Evolutionary conservation across 768 basidiomycete species (phyloP), one percentile per base, ranked within the genome.

Genomic region (Rhizopogon salebrosus): DNA sequence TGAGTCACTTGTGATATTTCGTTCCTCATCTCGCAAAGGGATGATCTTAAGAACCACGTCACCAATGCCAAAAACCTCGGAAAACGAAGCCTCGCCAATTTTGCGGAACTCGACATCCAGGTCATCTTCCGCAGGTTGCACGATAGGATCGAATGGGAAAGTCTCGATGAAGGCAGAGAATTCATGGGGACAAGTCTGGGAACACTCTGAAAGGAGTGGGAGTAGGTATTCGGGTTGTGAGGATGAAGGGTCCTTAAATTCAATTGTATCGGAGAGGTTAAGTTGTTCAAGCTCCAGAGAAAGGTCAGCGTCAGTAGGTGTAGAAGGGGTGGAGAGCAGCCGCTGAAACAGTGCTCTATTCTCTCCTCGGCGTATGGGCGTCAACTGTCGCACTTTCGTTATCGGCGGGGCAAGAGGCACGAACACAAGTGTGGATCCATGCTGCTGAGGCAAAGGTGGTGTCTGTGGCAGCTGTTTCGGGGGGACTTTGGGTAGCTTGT

Each of bases 31-130:
- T 46, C 82, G 75, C 35, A 94, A 68, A 6, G 92, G 93, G 35
- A 95, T 84, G 41, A 97, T 78, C 72, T 95, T 95, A 57, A 95
- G 76, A n/a, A 95, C 93, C 31, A 95, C 82, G 58, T 89, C 82
- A 3, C 87, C 87, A 48, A 94, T 86, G 7, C 88, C 88, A 67
- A 92, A 99, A 26, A 99, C 97, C 64, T 99, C 97, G 0, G 92
- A 95, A 68, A 89, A 99, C 45, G 89, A 92, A 6, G 97, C 97
- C 71, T 99, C 97, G 38, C 95, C 95, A 41, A 98, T 85, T 70
- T 99, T 99, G 58, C 71, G 75, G 69, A 93, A 92, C 6, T 52
- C 67, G 22, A 68, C 54, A 55, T 70, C 58, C 59, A 59, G 70
- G 59, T 54, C 60, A 34, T 62, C 58, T 27, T 59, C 56, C 9